Evolutionary conservation across 2,329 filamentous ascomycete species (phyloP).

Genomic region (Neonectria punicea): DNA sequence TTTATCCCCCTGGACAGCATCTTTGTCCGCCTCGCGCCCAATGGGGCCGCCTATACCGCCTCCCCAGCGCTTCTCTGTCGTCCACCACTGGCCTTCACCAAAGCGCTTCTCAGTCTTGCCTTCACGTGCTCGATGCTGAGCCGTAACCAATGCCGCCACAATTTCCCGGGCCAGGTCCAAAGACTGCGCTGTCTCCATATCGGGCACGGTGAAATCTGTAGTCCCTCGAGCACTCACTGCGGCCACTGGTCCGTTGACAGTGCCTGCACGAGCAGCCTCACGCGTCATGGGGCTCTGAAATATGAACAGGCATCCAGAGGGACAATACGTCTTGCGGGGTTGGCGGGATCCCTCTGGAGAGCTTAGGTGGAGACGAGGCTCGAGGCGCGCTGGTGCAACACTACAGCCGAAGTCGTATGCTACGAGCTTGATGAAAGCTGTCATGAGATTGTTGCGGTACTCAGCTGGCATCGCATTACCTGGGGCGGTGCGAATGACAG

Average conservation of each 20-base stretch:
- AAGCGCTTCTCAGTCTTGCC: conserved; percentile 65
- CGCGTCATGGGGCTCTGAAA: conserved; percentile 70
- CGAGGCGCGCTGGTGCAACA: conserved; percentile 64
- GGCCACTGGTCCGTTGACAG: conserved; percentile 70
- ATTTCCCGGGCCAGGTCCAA: conserved; percentile 72
- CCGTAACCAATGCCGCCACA: conserved; percentile 68
- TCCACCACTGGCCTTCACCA: conserved; percentile 71
- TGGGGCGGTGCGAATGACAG: conserved; percentile 54
- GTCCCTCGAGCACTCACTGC: conserved; percentile 68
- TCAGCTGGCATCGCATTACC: conserved; percentile 69
- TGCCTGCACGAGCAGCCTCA: conserved; percentile 66
- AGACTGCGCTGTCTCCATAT: conserved; percentile 65
- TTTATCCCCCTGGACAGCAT: conserved; percentile 58
- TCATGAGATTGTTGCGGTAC: conserved; percentile 65
- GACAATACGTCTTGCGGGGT: conserved; percentile 63
- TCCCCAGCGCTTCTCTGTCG: conserved; percentile 69
- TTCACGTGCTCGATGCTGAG: conserved; percentile 71
- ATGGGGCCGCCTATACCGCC: conserved; percentile 71
- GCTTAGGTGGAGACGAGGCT: conserved; percentile 68
- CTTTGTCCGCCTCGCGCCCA: conserved; percentile 67
- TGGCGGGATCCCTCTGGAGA: conserved; percentile 46
- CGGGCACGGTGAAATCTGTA: conserved; percentile 58
- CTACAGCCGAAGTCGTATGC: conserved; percentile 75
- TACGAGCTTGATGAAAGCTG: conserved; percentile 71
- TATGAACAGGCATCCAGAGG: conserved; percentile 68